Percentiles rank a stretch among this genome's conserved stretches.
Evolutionary conservation across 306 rosid species (phyloP).

Genomic region (Styphnolobium japonicum): DNA sequence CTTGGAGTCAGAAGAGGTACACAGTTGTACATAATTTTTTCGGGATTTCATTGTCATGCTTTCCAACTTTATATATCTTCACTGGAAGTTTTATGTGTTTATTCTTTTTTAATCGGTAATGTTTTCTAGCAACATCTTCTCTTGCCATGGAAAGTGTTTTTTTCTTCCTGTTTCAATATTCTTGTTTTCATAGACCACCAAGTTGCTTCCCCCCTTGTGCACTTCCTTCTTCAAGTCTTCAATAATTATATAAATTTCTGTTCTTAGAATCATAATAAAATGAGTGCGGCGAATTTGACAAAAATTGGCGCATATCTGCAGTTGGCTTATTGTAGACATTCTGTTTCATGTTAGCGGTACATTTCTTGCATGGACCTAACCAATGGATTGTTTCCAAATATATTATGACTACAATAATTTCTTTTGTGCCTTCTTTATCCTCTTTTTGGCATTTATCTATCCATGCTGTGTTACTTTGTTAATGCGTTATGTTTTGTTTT

Average conservation of each 20-base stretch:
- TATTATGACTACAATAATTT: neutral
- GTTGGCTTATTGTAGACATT: no score
- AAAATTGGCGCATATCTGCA: no score
- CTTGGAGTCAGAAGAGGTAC: constrained; percentile 83
- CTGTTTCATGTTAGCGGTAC: no score
- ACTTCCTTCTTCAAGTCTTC: neutral
- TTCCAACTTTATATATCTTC: constrained; percentile 4
- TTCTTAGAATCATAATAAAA: neutral
- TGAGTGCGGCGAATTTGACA: neutral
- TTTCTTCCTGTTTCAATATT: constrained; percentile 7
- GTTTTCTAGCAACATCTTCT: constrained; percentile 2
- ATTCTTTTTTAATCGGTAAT: neutral
- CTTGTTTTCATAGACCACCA: neutral
- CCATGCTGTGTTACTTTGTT: neutral
- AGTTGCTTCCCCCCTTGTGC: neutral
- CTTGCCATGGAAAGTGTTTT: constrained; percentile 12
- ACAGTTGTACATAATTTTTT: neutral
- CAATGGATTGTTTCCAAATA: neutral
- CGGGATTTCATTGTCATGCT: constrained; percentile 10
- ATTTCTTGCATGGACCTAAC: no score
- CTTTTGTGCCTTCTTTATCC: neutral
- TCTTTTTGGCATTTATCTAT: neutral
- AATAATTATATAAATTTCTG: no score
- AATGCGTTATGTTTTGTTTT: constrained; percentile 17
- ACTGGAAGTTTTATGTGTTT: neutral